Percentiles rank a stretch among this genome's conserved stretches.
These are phyloP conservation scores for Stephania yunnanensis DNA, from an alignment of 164 flowering plant species.

Conservation along the genomic window DNA sequence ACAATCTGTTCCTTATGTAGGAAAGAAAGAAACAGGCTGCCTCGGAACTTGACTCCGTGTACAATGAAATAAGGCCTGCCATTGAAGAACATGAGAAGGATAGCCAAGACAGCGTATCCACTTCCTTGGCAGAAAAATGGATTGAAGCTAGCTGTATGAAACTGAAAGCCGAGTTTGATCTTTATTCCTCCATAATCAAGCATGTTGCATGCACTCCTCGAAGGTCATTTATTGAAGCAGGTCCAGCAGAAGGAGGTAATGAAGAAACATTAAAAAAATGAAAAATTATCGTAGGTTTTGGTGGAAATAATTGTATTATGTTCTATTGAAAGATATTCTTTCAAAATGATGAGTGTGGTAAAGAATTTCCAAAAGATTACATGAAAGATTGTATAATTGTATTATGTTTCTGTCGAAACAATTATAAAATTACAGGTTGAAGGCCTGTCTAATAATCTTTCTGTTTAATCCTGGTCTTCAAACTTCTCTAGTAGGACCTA, in stretches of 20 bases:
- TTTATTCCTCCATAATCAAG: constrained; percentile 52
- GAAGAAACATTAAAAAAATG: constrained; percentile 18
- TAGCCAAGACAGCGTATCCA: constrained; percentile 76
- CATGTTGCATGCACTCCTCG: constrained; percentile 38
- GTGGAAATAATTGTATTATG: too few species aligned
- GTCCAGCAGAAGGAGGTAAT: constrained; percentile 13
- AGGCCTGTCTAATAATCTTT: too few species aligned
- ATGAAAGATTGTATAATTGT: too few species aligned
- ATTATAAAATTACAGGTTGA: too few species aligned
- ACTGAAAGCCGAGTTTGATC: constrained; percentile 72
- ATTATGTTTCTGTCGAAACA: too few species aligned
- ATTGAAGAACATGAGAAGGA: constrained; percentile 87
- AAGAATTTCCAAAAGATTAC: too few species aligned
- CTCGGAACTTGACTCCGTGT: constrained; percentile 46
- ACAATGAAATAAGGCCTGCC: constrained; percentile 77
- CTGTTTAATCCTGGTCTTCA: neutral
- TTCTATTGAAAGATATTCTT: too few species aligned
- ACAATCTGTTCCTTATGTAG: constrained; percentile 28
- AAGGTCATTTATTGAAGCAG: constrained; percentile 13
- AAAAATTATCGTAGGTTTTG: constrained; percentile 5
- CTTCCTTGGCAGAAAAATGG: constrained; percentile 85
- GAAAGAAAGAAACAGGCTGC: constrained; percentile 49
- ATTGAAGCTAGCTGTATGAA: constrained; percentile 68
- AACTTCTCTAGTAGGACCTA: neutral
- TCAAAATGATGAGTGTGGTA: too few species aligned